A percentile compares a stretch with the other conserved stretches of the same genome.
Conservation (phyloP, 1,139 yeast species). For the Geotrichum histeridarum region DNA sequence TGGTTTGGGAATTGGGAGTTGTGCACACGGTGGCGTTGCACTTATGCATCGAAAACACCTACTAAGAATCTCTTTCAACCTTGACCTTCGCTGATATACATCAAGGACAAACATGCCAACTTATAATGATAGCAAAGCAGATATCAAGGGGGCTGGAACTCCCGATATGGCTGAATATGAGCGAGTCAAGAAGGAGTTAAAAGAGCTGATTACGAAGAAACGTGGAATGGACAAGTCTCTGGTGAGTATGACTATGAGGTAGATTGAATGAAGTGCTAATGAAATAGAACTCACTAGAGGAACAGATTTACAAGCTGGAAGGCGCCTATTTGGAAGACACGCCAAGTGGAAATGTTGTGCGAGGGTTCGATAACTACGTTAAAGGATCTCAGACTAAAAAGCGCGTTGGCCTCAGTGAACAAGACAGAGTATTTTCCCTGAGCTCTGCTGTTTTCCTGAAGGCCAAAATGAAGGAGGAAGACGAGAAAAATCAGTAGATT, state of each 20-base stretch:
- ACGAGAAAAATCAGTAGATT: constrained; percentile 18
- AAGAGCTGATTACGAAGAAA: constrained; percentile 59
- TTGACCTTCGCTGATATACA: not conserved
- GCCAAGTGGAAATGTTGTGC: constrained; percentile 72
- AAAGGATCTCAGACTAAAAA: constrained; percentile 52
- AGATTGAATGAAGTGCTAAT: not conserved
- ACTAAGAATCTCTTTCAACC: not conserved
- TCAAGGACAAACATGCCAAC: constrained; percentile 9
- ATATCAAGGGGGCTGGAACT: constrained; percentile 6
- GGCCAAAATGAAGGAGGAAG: constrained; percentile 32
- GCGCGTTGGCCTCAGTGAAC: constrained; percentile 60
- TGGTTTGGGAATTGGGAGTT: not conserved
- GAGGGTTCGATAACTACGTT: constrained; percentile 81
- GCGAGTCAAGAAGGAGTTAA: constrained; percentile 60
- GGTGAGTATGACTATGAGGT: constrained; percentile 30
- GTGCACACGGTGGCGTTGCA: constrained; percentile 1
- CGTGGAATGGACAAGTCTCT: constrained; percentile 60
- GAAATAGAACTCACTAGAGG: constrained; percentile 49
- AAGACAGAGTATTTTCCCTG: constrained; percentile 79
- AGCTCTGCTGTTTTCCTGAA: constrained; percentile 71
- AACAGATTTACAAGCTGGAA: constrained; percentile 76
- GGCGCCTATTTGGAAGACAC: constrained; percentile 70
- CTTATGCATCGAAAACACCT: not conserved
- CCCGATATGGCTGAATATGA: constrained; percentile 53
- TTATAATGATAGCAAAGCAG: constrained; percentile 7